These are phyloP conservation scores for Dactylella cylindrospora DNA, from an alignment of 2,329 filamentous ascomycete genomes.

Conservation along the genomic window DNA sequence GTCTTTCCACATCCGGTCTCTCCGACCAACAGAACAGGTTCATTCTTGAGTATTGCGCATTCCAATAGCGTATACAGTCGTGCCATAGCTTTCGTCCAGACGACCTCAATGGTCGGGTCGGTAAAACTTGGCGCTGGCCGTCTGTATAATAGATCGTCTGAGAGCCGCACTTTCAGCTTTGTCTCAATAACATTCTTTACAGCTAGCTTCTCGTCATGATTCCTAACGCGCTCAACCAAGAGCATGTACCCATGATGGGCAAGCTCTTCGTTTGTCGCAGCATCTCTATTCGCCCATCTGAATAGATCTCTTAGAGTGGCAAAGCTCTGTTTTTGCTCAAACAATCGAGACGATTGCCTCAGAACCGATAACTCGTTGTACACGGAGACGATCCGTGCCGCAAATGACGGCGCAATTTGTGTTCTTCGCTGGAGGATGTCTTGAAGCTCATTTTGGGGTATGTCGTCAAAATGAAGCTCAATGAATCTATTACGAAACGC, in stretches of 20 bases:
- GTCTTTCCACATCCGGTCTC: constrained; percentile 99
- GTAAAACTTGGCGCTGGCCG: constrained; percentile 10
- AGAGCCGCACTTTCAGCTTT: constrained; percentile 82
- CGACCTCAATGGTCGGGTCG: constrained; percentile 57
- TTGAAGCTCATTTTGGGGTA: constrained; percentile 89
- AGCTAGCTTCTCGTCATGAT: constrained; percentile 77
- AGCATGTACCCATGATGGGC: constrained; percentile 95
- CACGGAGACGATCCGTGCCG: constrained; percentile 83
- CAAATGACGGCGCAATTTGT: constrained; percentile 87
- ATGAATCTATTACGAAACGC: constrained; percentile 97
- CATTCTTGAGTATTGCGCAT: constrained; percentile 80
- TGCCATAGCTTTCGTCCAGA: constrained; percentile 96
- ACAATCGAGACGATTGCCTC: constrained; percentile 84
- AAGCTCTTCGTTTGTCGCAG: constrained; percentile 82
- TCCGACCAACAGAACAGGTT: constrained; percentile 90
- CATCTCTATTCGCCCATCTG: constrained; percentile 83
- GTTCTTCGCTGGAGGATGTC: constrained; percentile 87
- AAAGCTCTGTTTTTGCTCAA: constrained; percentile 97
- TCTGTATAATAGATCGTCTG: constrained; percentile 72
- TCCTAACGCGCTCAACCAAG: constrained; percentile 89
- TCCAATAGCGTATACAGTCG: constrained; percentile 87
- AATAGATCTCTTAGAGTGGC: constrained; percentile 95
- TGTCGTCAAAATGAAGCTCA: constrained; percentile 96
- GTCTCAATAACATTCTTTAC: constrained; percentile 87
- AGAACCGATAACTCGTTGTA: constrained; percentile 90